Percentiles rank a stretch among this genome's conserved stretches.
phyloP scores from a whole-genome alignment of 2,329 filamentous ascomycete species.

The Thelonectria blattea region DNA sequence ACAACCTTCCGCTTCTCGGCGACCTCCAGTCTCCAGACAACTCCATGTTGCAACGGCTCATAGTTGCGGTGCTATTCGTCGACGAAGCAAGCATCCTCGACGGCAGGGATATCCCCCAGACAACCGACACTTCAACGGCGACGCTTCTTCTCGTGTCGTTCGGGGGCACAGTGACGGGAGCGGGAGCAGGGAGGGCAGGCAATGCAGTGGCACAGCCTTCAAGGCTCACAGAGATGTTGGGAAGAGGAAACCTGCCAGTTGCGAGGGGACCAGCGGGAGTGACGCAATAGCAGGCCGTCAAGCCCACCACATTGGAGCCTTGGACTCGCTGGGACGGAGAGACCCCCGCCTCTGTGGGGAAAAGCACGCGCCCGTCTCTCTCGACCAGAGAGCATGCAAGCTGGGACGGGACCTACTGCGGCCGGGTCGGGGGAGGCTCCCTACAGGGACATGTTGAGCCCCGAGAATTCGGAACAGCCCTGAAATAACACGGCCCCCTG shows the following conservation, averaged over 20 bases:
- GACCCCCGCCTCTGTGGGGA: slow-evolving; percentile 10
- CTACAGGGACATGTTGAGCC: not conserved
- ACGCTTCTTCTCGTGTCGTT: slow-evolving; percentile 4
- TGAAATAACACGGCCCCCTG: not conserved
- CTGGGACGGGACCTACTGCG: not conserved
- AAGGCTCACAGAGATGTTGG: slow-evolving; percentile 25
- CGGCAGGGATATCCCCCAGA: slow-evolving; percentile 10
- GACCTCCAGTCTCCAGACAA: not conserved
- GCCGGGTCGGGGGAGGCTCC: not conserved
- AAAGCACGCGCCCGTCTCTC: slow-evolving; percentile 3
- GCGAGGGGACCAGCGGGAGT: slow-evolving; percentile 40
- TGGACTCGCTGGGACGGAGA: slow-evolving; percentile 20
- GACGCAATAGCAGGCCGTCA: slow-evolving; percentile 42
- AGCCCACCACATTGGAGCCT: slow-evolving; percentile 22
- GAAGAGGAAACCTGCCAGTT: slow-evolving; percentile 33
- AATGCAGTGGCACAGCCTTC: slow-evolving; percentile 12
- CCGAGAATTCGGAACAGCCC: not conserved
- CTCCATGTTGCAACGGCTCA: not conserved
- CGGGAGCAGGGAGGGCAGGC: not conserved
- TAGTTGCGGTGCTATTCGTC: slow-evolving; percentile 1
- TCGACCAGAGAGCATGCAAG: slow-evolving; percentile 7
- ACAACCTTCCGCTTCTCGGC: not conserved
- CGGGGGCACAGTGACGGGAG: not conserved
- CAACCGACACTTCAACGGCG: slow-evolving; percentile 7
- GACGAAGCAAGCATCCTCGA: not conserved